phyloP scores from a whole-genome alignment of 306 rosid genomes.

The Elaeagnus macrophylla region DNA sequence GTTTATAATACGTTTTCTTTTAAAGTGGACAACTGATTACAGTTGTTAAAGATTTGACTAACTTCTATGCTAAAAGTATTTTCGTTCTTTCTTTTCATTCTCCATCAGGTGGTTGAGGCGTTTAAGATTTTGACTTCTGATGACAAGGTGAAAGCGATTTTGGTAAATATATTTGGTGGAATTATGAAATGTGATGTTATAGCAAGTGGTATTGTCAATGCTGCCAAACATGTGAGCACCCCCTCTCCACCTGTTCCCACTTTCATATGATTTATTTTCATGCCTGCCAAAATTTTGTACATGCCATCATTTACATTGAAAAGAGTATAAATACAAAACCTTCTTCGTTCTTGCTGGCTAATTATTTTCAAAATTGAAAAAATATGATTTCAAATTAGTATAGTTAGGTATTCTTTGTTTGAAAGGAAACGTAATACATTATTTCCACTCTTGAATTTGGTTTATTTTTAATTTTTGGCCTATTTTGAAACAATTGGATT shows the following conservation, averaged over 20 bases:
- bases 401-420: too few relatives aligned
- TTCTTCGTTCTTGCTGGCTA: too few relatives aligned
- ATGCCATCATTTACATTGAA: not conserved
- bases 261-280: slow-evolving; percentile 4
- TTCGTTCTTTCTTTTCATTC: too few relatives aligned
- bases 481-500: not conserved
- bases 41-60: too few relatives aligned
- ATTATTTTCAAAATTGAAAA: too few relatives aligned
- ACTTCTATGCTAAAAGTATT: too few relatives aligned
- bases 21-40: too few relatives aligned
- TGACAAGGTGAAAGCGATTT: slow-evolving; percentile 91
- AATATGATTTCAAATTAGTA: too few relatives aligned
- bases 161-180: slow-evolving; percentile 97
- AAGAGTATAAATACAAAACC: too few relatives aligned
- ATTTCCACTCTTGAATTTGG: too few relatives aligned
- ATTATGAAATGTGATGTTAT: slow-evolving; percentile 97
- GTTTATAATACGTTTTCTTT: too few relatives aligned
- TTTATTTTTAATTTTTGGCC: not conserved
- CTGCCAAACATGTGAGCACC: slow-evolving; percentile 73
- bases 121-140: slow-evolving; percentile 95
- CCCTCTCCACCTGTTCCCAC: not conserved
- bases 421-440: too few relatives aligned
- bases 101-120: slow-evolving; percentile 80
- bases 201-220: slow-evolving; percentile 96
- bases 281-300: slow-evolving; percentile 7